Percentiles rank a stretch among this genome's conserved stretches.
Evolutionary conservation across 2,329 filamentous ascomycete species (phyloP).

Genomic region (Nigrograna mackinnonii): DNA sequence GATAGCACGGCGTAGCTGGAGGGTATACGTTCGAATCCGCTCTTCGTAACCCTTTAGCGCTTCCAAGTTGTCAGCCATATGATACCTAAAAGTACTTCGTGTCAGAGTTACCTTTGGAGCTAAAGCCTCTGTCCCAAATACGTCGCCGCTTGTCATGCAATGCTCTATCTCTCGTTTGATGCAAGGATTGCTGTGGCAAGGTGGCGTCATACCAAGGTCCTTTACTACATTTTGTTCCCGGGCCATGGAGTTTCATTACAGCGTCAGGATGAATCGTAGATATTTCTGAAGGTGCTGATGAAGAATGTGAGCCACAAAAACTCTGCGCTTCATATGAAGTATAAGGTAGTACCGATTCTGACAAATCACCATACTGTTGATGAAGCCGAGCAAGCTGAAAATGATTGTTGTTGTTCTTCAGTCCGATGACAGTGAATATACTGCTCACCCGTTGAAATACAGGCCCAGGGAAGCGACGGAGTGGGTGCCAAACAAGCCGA

Average conservation of each 20-base stretch:
- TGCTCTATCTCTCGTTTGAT: conserved; percentile 9
- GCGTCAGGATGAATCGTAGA: conserved; percentile 11
- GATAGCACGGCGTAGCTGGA: neutral
- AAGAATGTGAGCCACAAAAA: too few species aligned
- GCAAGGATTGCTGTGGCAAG: conserved; percentile 1
- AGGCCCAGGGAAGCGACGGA: conserved; percentile 43
- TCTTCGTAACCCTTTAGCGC: too few species aligned
- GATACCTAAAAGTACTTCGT: too few species aligned
- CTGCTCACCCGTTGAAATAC: neutral
- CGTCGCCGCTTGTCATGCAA: conserved; percentile 14
- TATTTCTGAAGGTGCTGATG: conserved; percentile 17
- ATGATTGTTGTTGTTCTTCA: conserved; percentile 2
- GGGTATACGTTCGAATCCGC: neutral
- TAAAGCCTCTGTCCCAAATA: conserved; percentile 15
- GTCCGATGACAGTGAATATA: conserved; percentile 14
- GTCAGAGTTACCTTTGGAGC: too few species aligned
- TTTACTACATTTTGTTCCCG: conserved; percentile 13
- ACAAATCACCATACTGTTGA: conserved; percentile 28
- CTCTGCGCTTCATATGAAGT: too few species aligned
- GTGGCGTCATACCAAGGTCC: conserved; percentile 11
- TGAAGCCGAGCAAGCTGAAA: conserved; percentile 24
- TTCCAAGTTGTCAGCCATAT: too few species aligned
- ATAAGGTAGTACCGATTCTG: too few species aligned
- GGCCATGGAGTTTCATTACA: conserved; percentile 4
- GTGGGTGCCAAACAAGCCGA: conserved; percentile 42